These are phyloP conservation scores for Trypanosoma cruzi DNA, from an alignment of 208 protist genomes.

Conservation along the genomic window DNA sequence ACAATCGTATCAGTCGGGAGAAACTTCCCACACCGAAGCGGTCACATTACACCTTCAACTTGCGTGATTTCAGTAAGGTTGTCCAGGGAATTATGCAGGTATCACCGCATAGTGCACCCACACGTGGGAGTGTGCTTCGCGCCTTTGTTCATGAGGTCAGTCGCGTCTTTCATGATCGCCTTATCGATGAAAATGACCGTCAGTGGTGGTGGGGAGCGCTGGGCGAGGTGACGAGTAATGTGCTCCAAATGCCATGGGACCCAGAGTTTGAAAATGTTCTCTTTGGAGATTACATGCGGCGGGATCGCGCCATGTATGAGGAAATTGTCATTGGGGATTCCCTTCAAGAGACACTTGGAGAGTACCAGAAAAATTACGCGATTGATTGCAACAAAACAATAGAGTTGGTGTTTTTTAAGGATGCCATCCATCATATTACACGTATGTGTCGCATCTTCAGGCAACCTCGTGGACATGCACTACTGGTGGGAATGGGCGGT, in stretches of 20 bases:
- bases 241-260: slow-evolving; percentile 72
- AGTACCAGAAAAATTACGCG: slow-evolving; percentile 95
- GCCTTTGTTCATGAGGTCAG: slow-evolving; percentile 96
- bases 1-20: slow-evolving; percentile 92
- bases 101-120: slow-evolving; percentile 57
- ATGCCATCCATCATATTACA: slow-evolving; percentile 96
- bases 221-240: slow-evolving; percentile 45
- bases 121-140: slow-evolving; percentile 55
- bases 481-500: slow-evolving; percentile 98
- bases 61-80: slow-evolving; percentile 97
- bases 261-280: slow-evolving; percentile 69
- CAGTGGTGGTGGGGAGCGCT: slow-evolving; percentile 93
- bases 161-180: slow-evolving; percentile 97
- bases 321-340: slow-evolving; percentile 55
- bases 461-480: slow-evolving; percentile 96
- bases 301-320: slow-evolving; percentile 86
- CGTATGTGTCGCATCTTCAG: slow-evolving; percentile 96
- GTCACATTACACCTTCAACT: slow-evolving; percentile 99
- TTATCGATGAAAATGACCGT: slow-evolving; percentile 92
- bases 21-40: slow-evolving; percentile 97
- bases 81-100: slow-evolving; percentile 96
- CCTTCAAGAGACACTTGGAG: slow-evolving; percentile 59
- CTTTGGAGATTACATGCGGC: slow-evolving; percentile 94
- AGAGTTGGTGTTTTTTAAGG: slow-evolving; percentile 97
- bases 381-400: slow-evolving; percentile 88